phyloP scores from a whole-genome alignment of 192 early-diverging fungal species.

The Coemansia sp. region DNA sequence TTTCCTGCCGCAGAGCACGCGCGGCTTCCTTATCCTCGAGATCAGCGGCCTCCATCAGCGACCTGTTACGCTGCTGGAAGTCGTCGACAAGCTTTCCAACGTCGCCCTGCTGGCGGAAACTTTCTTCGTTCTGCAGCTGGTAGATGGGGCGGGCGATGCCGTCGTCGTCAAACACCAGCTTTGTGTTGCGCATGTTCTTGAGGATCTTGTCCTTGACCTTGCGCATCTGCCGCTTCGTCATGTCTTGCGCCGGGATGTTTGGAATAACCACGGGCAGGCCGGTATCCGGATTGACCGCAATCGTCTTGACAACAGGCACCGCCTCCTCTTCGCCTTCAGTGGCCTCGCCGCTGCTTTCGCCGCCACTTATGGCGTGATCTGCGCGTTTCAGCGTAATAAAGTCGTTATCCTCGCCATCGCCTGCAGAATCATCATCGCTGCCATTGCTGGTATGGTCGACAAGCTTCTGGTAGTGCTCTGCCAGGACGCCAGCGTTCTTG shows the following conservation, averaged over 20 bases:
- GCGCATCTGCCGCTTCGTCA: slow-evolving; percentile 54
- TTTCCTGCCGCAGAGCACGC: slow-evolving; percentile 69
- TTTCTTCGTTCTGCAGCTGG: slow-evolving; percentile 77
- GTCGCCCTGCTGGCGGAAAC: slow-evolving; percentile 77
- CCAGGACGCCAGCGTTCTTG: slow-evolving; percentile 88
- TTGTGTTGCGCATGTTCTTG: slow-evolving; percentile 72
- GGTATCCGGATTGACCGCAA: slow-evolving; percentile 40
- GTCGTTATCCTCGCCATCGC: slow-evolving; percentile 66
- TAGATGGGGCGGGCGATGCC: slow-evolving; percentile 77
- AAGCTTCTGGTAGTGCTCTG: slow-evolving; percentile 88
- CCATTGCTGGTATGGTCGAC: slow-evolving; percentile 62
- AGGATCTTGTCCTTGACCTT: slow-evolving; percentile 69
- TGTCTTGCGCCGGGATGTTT: slow-evolving; percentile 46
- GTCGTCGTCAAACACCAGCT: slow-evolving; percentile 93
- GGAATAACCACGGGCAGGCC: slow-evolving; percentile 43
- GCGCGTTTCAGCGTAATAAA: slow-evolving; percentile 84
- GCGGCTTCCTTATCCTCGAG: slow-evolving; percentile 72
- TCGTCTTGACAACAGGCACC: slow-evolving; percentile 54
- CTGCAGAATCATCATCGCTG: background rate
- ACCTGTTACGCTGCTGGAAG: slow-evolving; percentile 70
- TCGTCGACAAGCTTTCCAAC: slow-evolving; percentile 65
- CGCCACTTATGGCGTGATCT: slow-evolving; percentile 73
- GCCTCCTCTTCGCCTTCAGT: slow-evolving; percentile 22
- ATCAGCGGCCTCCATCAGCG: slow-evolving; percentile 77
- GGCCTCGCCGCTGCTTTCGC: background rate